phyloP scores from a whole-genome alignment of 2,329 filamentous ascomycete species.

The Geosmithia putterillii region DNA sequence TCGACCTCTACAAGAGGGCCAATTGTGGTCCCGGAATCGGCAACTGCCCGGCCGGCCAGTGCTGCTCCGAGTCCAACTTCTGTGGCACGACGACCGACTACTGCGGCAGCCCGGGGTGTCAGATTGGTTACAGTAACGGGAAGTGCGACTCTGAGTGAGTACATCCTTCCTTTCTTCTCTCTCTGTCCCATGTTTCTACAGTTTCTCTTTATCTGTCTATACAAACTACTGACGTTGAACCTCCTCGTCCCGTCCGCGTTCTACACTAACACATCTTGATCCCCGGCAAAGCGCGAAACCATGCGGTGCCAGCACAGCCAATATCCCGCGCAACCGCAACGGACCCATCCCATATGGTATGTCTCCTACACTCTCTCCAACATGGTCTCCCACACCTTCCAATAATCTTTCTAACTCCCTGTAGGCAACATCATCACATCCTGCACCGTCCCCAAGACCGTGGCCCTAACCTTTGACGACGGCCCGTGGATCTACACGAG shows the following conservation, averaged over 20 bases:
- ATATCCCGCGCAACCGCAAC: conserved; percentile 14
- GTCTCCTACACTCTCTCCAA: conserved; percentile 1
- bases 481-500: conserved; percentile 29
- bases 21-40: conserved; percentile 21
- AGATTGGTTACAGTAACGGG: conserved; percentile 22
- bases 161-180: too few relatives aligned
- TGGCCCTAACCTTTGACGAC: conserved; percentile 35
- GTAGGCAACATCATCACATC: conserved; percentile 14
- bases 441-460: conserved; percentile 19
- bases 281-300: not conserved
- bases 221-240: too few relatives aligned
- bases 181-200: too few relatives aligned
- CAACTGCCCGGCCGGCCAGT: conserved; percentile 16
- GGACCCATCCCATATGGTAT: conserved; percentile 25
- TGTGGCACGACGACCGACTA: conserved; percentile 21
- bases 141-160: conserved; percentile 28
- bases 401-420: not conserved
- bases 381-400: not conserved
- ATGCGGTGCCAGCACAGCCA: conserved; percentile 15
- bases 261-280: too few relatives aligned
- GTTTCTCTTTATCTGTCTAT: too few relatives aligned
- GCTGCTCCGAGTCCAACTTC: conserved; percentile 23
- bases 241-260: too few relatives aligned
- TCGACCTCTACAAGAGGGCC: conserved; percentile 5
- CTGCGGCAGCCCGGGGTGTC: conserved; percentile 24